Conservation (phyloP, 169 alveolate genomes). For the Cryptosporidium xiaoi region DNA sequence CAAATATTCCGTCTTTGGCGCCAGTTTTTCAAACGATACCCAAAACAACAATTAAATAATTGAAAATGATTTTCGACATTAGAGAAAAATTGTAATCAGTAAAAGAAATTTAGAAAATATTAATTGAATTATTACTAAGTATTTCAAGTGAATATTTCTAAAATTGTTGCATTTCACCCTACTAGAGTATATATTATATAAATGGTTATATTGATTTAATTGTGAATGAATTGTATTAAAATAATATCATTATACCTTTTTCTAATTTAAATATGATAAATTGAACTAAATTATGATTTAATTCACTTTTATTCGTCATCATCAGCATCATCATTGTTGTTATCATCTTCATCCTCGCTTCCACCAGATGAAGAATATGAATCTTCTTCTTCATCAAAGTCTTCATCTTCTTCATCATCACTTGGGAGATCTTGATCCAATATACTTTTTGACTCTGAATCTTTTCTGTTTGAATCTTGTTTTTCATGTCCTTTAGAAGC, state of each 20-base stretch:
- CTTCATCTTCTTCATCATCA: slow-evolving; percentile 81
- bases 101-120: too few relatives aligned
- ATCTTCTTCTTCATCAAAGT: slow-evolving; percentile 79
- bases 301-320: slow-evolving; percentile 82
- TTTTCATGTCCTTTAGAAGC: slow-evolving; percentile 77
- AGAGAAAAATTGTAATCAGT: too few relatives aligned
- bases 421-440: slow-evolving; percentile 82
- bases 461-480: slow-evolving; percentile 76
- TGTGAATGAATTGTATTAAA: too few relatives aligned
- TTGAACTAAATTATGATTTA: too few relatives aligned
- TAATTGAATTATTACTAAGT: too few relatives aligned
- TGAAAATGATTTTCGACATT: too few relatives aligned
- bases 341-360: slow-evolving; percentile 88
- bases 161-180: too few relatives aligned
- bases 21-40: neutral
- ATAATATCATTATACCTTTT: too few relatives aligned
- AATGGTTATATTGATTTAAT: too few relatives aligned
- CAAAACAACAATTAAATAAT: neutral
- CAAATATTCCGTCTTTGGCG: slow-evolving; percentile 65
- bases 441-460: slow-evolving; percentile 82
- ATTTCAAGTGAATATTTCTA: too few relatives aligned
- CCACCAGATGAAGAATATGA: slow-evolving; percentile 81
- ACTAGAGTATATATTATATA: too few relatives aligned
- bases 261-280: too few relatives aligned
- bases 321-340: slow-evolving; percentile 87